Base-by-base conservation (phyloP, 2,329 filamentous ascomycete species). In the Alternaria gansuensis region DNA sequence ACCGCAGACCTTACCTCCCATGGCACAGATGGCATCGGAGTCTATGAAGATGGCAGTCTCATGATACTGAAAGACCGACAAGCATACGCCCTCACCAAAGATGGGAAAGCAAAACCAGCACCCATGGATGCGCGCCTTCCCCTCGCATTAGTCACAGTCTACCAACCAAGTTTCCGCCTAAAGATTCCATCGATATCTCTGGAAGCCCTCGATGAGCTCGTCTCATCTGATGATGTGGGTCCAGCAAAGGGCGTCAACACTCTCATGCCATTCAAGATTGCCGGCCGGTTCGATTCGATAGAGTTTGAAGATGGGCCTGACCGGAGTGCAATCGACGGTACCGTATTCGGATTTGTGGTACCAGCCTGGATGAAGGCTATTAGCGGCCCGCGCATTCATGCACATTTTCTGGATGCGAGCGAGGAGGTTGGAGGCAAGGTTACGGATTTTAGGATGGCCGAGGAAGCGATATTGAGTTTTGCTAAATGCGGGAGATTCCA, bases 401-500 rank as follows among this genome's bases (percentile, higher is more conserved):
- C 74, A 31, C 75, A 76, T 60, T 80, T 77, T 5, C 13, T 71
- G 28, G 69, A 66, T 17, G 64, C 67, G 3, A 65, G 58, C 23
- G 75, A 73, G 51, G 69, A 67, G 49, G 61, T 67, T 14, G 79
- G 78, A 4, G 79, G 78, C 0, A 66, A 69, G 23, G 74, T 81
- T 8, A 57, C 67, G 21, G 73, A 79, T 31, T 80, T 81, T 52
- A 75, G 75, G 57, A 76, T 73, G 34, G 70, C 62, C 0, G 73
- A 74, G 3, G 75, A 71, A 23, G 75, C 69, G 10, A 68, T 59
- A 17, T 56, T 81, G 52, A 71, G 74, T 37, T 80, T 75, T 70
- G 75, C 76, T 2, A 79, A 78, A 54, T 79, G 76, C 43, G 79
- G 78, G 11, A 70, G 78, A 36, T 79, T 80, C 55, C 79, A 80